Conservation (phyloP, 179 eudicot genomes). For the Pouteria campechiana region DNA sequence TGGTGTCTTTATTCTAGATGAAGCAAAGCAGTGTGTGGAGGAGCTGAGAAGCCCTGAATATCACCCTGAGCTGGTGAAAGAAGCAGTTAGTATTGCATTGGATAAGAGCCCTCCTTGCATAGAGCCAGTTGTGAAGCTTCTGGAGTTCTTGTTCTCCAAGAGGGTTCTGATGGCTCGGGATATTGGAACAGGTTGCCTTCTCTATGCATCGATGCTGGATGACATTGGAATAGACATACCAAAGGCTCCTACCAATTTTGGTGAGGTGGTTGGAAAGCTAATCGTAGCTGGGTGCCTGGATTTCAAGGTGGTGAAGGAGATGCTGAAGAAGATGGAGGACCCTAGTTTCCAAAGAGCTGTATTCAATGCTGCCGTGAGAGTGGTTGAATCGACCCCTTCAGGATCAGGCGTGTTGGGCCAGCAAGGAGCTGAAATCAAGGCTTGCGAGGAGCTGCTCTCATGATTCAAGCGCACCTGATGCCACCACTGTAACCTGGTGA, state of each 20-base stretch:
- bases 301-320: slow-evolving; percentile 55
- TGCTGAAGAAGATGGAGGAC: slow-evolving; percentile 59
- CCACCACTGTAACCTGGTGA: not conserved
- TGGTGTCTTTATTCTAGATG: slow-evolving; percentile 50
- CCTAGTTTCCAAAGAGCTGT: slow-evolving; percentile 41
- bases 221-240: slow-evolving; percentile 88
- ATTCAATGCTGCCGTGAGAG: slow-evolving; percentile 33
- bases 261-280: slow-evolving; percentile 62
- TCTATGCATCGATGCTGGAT: slow-evolving; percentile 51
- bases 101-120: slow-evolving; percentile 78
- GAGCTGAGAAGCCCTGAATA: slow-evolving; percentile 69
- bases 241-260: slow-evolving; percentile 76
- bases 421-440: slow-evolving; percentile 57
- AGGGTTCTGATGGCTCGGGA: slow-evolving; percentile 44
- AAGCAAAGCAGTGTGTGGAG: slow-evolving; percentile 69
- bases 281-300: slow-evolving; percentile 44
- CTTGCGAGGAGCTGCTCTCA: slow-evolving; percentile 60
- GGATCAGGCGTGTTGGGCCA: slow-evolving; percentile 46
- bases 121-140: slow-evolving; percentile 53
- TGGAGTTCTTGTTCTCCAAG: slow-evolving; percentile 52
- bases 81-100: slow-evolving; percentile 60
- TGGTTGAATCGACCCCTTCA: slow-evolving; percentile 26
- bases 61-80: slow-evolving; percentile 63
- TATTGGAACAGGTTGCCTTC: slow-evolving; percentile 54
- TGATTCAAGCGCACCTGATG: not conserved